Evolutionary conservation across 441 rosid genomes (phyloP).

Genomic region (Adansonia rubrostipa): DNA sequence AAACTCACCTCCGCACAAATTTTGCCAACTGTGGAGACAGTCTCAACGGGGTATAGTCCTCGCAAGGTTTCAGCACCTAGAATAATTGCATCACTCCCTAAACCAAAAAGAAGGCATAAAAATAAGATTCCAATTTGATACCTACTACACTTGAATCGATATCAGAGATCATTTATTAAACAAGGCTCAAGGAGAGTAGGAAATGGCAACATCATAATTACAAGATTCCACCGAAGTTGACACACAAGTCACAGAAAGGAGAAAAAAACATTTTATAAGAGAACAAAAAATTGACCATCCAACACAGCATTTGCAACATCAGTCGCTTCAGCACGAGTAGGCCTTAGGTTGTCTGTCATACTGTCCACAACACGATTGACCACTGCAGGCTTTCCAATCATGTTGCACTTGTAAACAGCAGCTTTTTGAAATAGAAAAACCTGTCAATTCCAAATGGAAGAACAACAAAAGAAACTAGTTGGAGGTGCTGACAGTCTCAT

Average conservation of each 20-base stretch:
- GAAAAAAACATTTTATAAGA: neutral
- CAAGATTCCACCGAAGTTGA: neutral
- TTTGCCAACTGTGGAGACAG: constrained; percentile 54
- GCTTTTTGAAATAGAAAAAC: constrained; percentile 55
- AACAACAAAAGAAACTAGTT: constrained; percentile 19
- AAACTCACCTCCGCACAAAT: constrained; percentile 56
- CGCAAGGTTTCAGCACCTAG: constrained; percentile 64
- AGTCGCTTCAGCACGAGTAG: constrained; percentile 60
- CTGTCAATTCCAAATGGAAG: constrained; percentile 31
- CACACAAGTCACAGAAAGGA: constrained; percentile 1
- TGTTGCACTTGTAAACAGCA: constrained; percentile 53
- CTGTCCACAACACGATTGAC: constrained; percentile 54
- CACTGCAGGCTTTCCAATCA: constrained; percentile 54
- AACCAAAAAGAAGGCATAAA: constrained; percentile 18
- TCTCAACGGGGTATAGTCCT: constrained; percentile 63
- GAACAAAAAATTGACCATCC: constrained; percentile 42
- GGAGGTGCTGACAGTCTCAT: neutral
- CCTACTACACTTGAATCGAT: neutral
- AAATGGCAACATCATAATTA: constrained; percentile 1
- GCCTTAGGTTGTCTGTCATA: constrained; percentile 58
- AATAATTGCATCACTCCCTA: constrained; percentile 57
- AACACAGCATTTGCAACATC: constrained; percentile 59
- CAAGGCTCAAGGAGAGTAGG: constrained; percentile 17
- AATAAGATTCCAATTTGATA: constrained; percentile 16
- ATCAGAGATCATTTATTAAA: neutral